A percentile compares a stretch with the other conserved stretches of the same genome.
Evolutionary conservation across 345 rosid species (phyloP).

Genomic region (Acer yangbiense): DNA sequence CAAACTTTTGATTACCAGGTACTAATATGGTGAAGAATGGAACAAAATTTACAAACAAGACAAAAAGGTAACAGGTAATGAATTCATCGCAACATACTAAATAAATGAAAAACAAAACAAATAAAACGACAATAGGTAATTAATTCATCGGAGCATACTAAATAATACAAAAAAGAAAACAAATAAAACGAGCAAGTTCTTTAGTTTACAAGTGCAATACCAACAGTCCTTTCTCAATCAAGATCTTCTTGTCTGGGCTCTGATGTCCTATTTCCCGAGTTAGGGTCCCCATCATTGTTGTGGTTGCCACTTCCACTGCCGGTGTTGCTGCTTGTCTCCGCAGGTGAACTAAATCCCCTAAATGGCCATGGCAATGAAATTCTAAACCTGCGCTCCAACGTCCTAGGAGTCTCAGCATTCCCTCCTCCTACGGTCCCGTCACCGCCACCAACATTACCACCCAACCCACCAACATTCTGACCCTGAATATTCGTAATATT

Average conservation of each 20-base stretch:
- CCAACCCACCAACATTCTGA: constrained; percentile 11
- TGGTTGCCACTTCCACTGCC: constrained; percentile 34
- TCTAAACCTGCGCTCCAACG: constrained; percentile 56
- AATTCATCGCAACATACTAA: background rate
- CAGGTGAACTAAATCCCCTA: constrained; percentile 35
- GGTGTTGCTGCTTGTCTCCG: constrained; percentile 35
- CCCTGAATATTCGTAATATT: background rate
- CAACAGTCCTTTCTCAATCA: constrained; percentile 45
- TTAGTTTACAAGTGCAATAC: constrained; percentile 20
- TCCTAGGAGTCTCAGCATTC: constrained; percentile 34
- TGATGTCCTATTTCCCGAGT: constrained; percentile 31
- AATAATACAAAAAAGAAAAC: background rate
- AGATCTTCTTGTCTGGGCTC: constrained; percentile 59
- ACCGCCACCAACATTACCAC: constrained; percentile 9
- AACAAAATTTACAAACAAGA: background rate
- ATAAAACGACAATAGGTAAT: background rate
- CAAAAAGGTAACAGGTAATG: background rate
- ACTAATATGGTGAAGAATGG: background rate
- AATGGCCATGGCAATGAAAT: constrained; percentile 64
- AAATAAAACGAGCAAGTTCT: background rate
- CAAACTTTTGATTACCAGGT: background rate
- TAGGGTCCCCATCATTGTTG: constrained; percentile 38
- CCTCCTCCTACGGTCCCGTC: constrained; percentile 28
- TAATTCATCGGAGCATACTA: background rate
- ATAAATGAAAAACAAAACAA: background rate